Base-by-base conservation (phyloP, 1,284 basidiomycete genomes). In the Trichosporon sp. region DNA sequence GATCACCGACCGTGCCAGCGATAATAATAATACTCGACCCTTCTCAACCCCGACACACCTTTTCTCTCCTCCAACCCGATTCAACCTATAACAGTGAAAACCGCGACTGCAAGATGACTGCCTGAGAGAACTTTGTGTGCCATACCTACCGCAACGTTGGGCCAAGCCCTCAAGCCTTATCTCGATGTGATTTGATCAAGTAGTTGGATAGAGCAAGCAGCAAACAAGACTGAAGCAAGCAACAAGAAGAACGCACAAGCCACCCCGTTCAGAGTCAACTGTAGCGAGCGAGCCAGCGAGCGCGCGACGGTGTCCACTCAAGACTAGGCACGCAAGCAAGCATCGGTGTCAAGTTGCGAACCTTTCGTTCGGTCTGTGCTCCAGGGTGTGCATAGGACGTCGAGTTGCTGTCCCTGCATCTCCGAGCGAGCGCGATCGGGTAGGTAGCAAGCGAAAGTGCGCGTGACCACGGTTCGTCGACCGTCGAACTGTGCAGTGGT, bases 151-250 rank as follows among this genome's bases (percentile, higher is more conserved):
- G 49, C 49, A 29, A 54, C 49, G 49, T n/a, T 54, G 49, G 49
- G 49, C 49, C 49, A 54, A 54, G 49, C 49, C 49, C 49, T 54
- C 49, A 54, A 54, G 49, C 49, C 49, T 29, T 54, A 3, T 54
- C 49, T 29, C 49, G 27, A 54, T 54, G 49, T 54, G 49, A 54
- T 54, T 29, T 54, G 49, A 54, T 54, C 49, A 54, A 54, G 49
- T 54, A 54, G 49, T 44, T 54, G 49, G 27, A 54, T 31, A 31
- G 49, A 54, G 49, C 25, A 54, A 54, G 49, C 49, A 54, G 49
- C 49, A 54, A 44, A 54, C 49, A n/a, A n/a, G n/a, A 29, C 49
- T 54, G 49, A 54, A 54, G 49, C 49, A 54, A 54, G 49, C 49
- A 54, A 54, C 49, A 54, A n/a, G 49, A 54, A 29, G 25, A 29